Conservation (phyloP, 225 moss, liverwort and hornwort species). For the Physcomitrellopsis africana region DNA sequence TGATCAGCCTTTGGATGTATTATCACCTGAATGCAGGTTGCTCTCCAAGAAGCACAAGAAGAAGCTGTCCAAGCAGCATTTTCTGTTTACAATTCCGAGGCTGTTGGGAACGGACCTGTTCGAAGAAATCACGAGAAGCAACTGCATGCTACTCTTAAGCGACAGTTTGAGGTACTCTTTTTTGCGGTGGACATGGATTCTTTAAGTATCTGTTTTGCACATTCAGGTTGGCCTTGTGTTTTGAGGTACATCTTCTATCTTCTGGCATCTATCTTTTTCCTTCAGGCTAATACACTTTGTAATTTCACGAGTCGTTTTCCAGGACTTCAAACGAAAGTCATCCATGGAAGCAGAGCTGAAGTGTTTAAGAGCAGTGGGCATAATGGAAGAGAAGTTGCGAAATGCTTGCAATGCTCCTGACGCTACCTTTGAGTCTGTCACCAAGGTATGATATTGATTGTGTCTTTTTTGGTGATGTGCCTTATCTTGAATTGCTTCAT, state of each 20-base stretch:
- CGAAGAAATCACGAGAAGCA: slow-evolving; percentile 83
- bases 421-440: slow-evolving; percentile 64
- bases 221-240: no score
- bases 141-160: slow-evolving; percentile 68
- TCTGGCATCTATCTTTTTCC: no score
- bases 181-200: neutral
- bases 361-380: slow-evolving; percentile 73
- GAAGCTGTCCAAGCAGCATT: slow-evolving; percentile 73
- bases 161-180: slow-evolving; percentile 64
- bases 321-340: slow-evolving; percentile 82
- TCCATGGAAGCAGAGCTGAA: slow-evolving; percentile 85
- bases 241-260: no score
- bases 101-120: slow-evolving; percentile 76
- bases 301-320: neutral
- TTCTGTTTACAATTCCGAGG: slow-evolving; percentile 70
- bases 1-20: slow-evolving; percentile 6
- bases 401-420: slow-evolving; percentile 72
- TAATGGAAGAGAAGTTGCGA: slow-evolving; percentile 80
- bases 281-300: no score
- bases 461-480: neutral
- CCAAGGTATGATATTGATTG: slow-evolving; percentile 46
- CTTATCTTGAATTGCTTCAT: neutral
- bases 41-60: slow-evolving; percentile 81
- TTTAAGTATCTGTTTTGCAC: slow-evolving; percentile 5
- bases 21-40: slow-evolving; percentile 40